Percentiles rank a stretch among this genome's conserved stretches.
Evolutionary conservation across 495 filamentous ascomycete genomes (phyloP).

Genomic region (Cetradonia linearis): DNA sequence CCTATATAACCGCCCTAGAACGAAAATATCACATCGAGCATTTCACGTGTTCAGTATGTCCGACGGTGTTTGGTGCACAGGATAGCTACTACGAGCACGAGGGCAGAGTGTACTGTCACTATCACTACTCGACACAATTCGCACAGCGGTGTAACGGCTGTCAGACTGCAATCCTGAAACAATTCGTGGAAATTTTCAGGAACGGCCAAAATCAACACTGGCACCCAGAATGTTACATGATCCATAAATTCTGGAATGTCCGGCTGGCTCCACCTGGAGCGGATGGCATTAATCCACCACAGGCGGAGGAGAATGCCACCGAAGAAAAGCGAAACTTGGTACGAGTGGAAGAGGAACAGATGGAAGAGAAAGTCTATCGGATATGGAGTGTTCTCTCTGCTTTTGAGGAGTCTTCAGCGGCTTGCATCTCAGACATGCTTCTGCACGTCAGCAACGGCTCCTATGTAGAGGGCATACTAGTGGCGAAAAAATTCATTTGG

Average conservation of each 20-base stretch:
- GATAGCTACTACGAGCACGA: constrained; percentile 99
- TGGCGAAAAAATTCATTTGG: constrained; percentile 93
- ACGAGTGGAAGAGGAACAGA: constrained; percentile 76
- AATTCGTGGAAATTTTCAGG: constrained; percentile 97
- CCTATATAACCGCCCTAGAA: constrained; percentile 96
- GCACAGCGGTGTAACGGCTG: constrained; percentile 94
- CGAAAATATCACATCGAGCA: constrained; percentile 99
- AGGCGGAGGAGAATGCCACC: constrained; percentile 52
- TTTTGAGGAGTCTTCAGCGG: constrained; percentile 95
- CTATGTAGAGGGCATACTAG: constrained; percentile 87
- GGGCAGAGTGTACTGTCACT: constrained; percentile 93
- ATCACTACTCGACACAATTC: constrained; percentile 96
- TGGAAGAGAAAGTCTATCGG: constrained; percentile 95
- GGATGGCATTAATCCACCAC: constrained; percentile 35
- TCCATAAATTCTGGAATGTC: constrained; percentile 99
- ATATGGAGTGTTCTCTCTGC: constrained; percentile 97
- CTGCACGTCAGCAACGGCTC: constrained; percentile 97
- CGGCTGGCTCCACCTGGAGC: constrained; percentile 55
- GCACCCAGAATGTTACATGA: constrained; percentile 99
- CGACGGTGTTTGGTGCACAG: constrained; percentile 92
- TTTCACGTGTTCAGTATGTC: constrained; percentile 96
- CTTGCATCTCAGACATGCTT: constrained; percentile 99
- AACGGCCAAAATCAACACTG: constrained; percentile 98
- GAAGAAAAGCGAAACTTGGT: constrained; percentile 65
- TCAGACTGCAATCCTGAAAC: constrained; percentile 95